Percentiles rank a stretch among this genome's conserved stretches.
Conservation (phyloP, 352 stramenopile species). For the Phytophthora sp. region DNA sequence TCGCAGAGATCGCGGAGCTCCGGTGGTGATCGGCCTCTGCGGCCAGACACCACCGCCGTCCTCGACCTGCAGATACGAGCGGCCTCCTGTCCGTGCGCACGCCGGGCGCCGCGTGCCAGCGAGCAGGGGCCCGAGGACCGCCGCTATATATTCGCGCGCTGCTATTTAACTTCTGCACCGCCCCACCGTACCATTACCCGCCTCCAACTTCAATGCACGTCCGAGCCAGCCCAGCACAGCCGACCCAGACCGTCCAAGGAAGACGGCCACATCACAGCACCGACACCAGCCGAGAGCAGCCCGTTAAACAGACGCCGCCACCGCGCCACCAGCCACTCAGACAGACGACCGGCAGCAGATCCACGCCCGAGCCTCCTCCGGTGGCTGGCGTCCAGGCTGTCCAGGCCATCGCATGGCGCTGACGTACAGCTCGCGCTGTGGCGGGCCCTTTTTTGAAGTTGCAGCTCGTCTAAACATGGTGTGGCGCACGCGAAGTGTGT, state of each 20-base stretch:
- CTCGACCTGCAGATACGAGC: conserved; percentile 14
- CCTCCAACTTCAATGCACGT: neutral
- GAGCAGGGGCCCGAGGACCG: neutral
- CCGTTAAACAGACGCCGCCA: too few species aligned
- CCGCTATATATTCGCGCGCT: conserved; percentile 12
- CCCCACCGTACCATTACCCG: neutral
- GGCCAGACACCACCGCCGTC: neutral
- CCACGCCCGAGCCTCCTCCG: neutral
- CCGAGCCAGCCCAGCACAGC: neutral
- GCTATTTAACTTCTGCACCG: conserved; percentile 26
- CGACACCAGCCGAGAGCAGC: neutral
- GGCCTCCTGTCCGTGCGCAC: neutral
- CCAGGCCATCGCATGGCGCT: conserved; percentile 5
- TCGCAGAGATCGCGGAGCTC: conserved; percentile 25
- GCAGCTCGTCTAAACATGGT: conserved; percentile 32
- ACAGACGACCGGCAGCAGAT: neutral
- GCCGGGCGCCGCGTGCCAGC: neutral
- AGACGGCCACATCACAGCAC: neutral
- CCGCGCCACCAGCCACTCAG: neutral
- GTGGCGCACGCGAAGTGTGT: conserved; percentile 20
- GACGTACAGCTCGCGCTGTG: neutral
- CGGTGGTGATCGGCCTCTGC: conserved; percentile 28
- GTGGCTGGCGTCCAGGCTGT: too few species aligned
- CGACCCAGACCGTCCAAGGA: conserved; percentile 1
- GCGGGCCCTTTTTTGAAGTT: conserved; percentile 27